Conservation (phyloP, 495 filamentous ascomycete species). For the Chaetomium tenue region DNA sequence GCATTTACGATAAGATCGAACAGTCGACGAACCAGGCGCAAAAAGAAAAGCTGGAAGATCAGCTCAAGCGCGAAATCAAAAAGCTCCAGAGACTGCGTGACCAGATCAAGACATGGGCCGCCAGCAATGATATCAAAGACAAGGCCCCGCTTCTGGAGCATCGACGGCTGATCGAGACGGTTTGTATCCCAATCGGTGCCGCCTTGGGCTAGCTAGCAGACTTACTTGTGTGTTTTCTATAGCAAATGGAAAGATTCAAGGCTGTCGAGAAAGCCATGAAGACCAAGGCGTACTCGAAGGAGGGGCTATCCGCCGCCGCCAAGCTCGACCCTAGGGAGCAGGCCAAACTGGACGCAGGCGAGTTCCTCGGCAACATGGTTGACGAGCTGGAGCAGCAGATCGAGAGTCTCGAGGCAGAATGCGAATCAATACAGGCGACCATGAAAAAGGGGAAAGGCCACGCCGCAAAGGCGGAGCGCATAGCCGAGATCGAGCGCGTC, state of each 20-base stretch:
- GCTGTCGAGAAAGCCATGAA: conserved; percentile 99
- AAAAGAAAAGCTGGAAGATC: conserved; percentile 96
- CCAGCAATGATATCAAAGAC: conserved; percentile 97
- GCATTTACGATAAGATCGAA: conserved; percentile 93
- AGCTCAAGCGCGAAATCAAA: conserved; percentile 98
- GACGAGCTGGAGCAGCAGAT: conserved; percentile 92
- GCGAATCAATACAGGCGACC: conserved; percentile 78
- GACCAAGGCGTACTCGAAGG: conserved; percentile 98
- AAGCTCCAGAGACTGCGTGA: conserved; percentile 96
- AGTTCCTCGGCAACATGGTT: conserved; percentile 84
- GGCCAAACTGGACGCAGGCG: conserved; percentile 78
- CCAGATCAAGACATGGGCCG: conserved; percentile 98
- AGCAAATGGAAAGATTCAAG: conserved; percentile 99
- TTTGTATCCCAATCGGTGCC: conserved; percentile 41
- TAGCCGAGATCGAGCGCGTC: conserved; percentile 77
- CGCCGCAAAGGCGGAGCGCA: conserved; percentile 72
- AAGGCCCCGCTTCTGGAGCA: conserved; percentile 92
- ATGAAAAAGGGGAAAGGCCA: conserved; percentile 95
- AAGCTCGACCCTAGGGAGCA: conserved; percentile 94
- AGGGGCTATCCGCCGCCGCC: conserved; percentile 83
- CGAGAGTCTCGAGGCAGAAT: conserved; percentile 86
- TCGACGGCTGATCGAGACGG: conserved; percentile 92
- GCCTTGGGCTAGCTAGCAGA: conserved; percentile 18
- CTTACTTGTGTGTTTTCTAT: conserved; percentile 29
- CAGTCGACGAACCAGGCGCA: conserved; percentile 86